phyloP scores from a whole-genome alignment of 106 monocot genomes.

The Apostasia ramifera region DNA sequence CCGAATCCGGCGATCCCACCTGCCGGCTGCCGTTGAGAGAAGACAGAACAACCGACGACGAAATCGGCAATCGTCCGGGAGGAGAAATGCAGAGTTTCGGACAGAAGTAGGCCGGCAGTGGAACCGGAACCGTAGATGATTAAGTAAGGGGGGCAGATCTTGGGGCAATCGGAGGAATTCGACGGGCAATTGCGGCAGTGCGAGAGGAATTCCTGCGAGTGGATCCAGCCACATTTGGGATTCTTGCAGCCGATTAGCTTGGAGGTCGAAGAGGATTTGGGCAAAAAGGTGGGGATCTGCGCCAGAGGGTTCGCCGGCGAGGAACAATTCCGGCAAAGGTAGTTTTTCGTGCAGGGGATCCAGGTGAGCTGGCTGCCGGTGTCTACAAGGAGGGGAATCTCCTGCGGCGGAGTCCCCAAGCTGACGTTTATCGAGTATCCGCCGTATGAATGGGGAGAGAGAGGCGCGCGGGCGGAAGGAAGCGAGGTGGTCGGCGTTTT shows the following conservation, averaged over 20 bases:
- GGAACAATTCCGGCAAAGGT: constrained; percentile 52
- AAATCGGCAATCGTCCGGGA: constrained; percentile 21
- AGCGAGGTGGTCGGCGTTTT: constrained; percentile 5
- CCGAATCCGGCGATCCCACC: constrained; percentile 80
- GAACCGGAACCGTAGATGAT: constrained; percentile 77
- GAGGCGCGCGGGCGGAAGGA: constrained; percentile 3
- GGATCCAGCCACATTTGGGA: constrained; percentile 66
- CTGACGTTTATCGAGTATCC: constrained; percentile 35
- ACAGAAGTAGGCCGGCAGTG: constrained; percentile 69
- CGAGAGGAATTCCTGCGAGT: constrained; percentile 25
- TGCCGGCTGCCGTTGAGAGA: constrained; percentile 56
- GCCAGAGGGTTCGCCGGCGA: constrained; percentile 5
- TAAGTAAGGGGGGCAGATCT: constrained; percentile 62
- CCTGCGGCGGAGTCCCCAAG: constrained; percentile 42
- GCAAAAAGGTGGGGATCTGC: constrained; percentile 33
- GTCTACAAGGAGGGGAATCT: constrained; percentile 60
- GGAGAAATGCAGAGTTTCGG: constrained; percentile 39
- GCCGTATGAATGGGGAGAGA: constrained; percentile 53
- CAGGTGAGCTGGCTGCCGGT: constrained; percentile 67
- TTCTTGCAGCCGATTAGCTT: constrained; percentile 78
- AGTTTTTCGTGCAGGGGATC: constrained; percentile 75
- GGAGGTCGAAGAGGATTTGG: constrained; percentile 55
- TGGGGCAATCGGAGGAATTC: constrained; percentile 14
- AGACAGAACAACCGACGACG: constrained; percentile 72
- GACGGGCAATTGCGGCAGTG: constrained; percentile 24